phyloP scores from a whole-genome alignment of 2,329 filamentous ascomycete species.

The Diaporthe citriasiana region DNA sequence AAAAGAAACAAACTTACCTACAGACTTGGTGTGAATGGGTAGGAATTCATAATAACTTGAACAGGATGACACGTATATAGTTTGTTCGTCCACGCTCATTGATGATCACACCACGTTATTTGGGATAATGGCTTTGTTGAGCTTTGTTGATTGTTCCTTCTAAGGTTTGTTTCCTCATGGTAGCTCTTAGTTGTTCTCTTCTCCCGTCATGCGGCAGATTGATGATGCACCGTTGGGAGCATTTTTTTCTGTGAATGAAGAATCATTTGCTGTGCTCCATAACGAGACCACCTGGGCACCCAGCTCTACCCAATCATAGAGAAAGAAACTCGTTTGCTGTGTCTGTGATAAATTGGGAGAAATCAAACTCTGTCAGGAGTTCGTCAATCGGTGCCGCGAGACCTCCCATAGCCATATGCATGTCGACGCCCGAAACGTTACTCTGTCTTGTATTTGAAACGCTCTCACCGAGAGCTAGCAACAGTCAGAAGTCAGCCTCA shows the following conservation, averaged over 20 bases:
- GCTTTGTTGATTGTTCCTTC: background rate
- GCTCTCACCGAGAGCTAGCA: background rate
- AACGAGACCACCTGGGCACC: too few species aligned
- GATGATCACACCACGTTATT: background rate
- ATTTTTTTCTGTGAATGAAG: too few species aligned
- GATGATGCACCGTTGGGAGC: too few species aligned
- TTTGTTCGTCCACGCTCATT: background rate
- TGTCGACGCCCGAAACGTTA: background rate
- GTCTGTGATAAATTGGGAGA: slow-evolving; percentile 19
- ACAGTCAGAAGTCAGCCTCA: background rate
- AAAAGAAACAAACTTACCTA: background rate
- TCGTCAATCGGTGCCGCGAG: background rate
- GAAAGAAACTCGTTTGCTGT: background rate
- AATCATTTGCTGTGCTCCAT: background rate
- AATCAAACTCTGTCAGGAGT: background rate
- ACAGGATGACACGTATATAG: background rate
- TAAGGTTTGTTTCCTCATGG: background rate
- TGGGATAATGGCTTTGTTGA: background rate
- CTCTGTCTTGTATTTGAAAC: background rate
- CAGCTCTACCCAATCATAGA: too few species aligned
- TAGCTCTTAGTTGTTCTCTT: background rate
- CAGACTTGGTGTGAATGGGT: too few species aligned
- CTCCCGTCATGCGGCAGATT: too few species aligned
- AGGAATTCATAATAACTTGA: too few species aligned
- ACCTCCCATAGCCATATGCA: background rate